Base-by-base conservation (phyloP, 1,284 basidiomycete genomes). In the Ceratobasidium sp. region DNA sequence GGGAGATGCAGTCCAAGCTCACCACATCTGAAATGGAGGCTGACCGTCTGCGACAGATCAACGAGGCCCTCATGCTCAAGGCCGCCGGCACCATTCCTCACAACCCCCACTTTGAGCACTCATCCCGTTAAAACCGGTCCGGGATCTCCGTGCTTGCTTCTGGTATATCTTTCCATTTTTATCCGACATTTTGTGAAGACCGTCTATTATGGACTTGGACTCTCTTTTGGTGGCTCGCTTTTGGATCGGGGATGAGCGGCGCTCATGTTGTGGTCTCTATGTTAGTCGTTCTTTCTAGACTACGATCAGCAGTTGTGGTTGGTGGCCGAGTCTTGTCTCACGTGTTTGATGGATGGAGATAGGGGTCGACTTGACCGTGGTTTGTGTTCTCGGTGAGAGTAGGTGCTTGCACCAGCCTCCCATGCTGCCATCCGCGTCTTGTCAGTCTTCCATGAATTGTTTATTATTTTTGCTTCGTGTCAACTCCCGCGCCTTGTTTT, bases 41-140 rank as follows among this genome's bases (percentile, higher is more conserved):
- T 77, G 85, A 88, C 80, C 87, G 91, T 78, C 90, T 93, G 80
- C 88, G 90, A 82, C 85, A 86, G 85, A 89, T 94, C 79, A 93
- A 93, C 82, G 92, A 94, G 86, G 90, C 90, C 51, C 85, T 94
- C 80, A 93, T 93, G 90, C 88, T 93, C 81, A 88, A 89, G 81
- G 90, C 90, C 75, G 89, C 90, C 59, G 89, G 82, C 89, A 89
- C 78, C 84, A 88, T 31, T 61, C 41, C 1, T 72, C 68, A 27
- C 68, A 61, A 43, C 51, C 68, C n/a, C 68, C 56, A 4, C 68
- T 61, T 43, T 72, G 43, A 51, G 41, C 53, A 11, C 56, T 22
- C 53, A 19, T 71, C 49, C 59, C 41, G 46, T 49, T 39, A 71
- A 71, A 71, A 71, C 27, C 27, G 27, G 43, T 53, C 54, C n/a